Evolutionary conservation across 768 basidiomycete species (phyloP).

Genomic region (Psilocybe sp.): DNA sequence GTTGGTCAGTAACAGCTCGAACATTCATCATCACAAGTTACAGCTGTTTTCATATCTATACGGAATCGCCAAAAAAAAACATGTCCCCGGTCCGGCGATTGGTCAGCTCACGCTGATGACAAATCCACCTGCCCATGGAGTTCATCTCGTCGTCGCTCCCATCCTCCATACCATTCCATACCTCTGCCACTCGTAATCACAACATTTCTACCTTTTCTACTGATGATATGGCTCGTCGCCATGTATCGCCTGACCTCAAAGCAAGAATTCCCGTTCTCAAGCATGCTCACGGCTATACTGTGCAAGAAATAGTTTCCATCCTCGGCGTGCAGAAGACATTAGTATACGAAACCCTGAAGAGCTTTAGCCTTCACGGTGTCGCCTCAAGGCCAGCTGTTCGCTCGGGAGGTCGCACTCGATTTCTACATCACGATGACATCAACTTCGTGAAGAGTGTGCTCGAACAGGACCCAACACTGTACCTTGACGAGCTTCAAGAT

Average conservation of each 20-base stretch:
- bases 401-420: slow-evolving; percentile 1
- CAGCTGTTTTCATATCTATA: too few relatives aligned
- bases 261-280: slow-evolving; percentile 10
- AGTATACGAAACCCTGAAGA: slow-evolving; percentile 6
- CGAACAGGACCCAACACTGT: slow-evolving; percentile 1
- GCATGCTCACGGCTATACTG: slow-evolving; percentile 5
- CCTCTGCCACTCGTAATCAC: too few relatives aligned
- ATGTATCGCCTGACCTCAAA: slow-evolving; percentile 13
- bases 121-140: too few relatives aligned
- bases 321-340: slow-evolving; percentile 12
- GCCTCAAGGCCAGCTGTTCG: neutral
- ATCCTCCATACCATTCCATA: too few relatives aligned
- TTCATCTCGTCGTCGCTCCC: too few relatives aligned
- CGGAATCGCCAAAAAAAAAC: too few relatives aligned
- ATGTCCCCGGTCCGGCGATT: too few relatives aligned
- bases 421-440: slow-evolving; percentile 1
- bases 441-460: slow-evolving; percentile 3
- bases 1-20: too few relatives aligned
- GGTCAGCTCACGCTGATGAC: too few relatives aligned
- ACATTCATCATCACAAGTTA: too few relatives aligned
- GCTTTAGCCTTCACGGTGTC: slow-evolving; percentile 5
- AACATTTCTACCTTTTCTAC: too few relatives aligned
- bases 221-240: too few relatives aligned
- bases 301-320: slow-evolving; percentile 10
- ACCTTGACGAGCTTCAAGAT: slow-evolving; percentile 13